phyloP scores from a whole-genome alignment of 148 eudicot genomes.

The Cornus controversa region DNA sequence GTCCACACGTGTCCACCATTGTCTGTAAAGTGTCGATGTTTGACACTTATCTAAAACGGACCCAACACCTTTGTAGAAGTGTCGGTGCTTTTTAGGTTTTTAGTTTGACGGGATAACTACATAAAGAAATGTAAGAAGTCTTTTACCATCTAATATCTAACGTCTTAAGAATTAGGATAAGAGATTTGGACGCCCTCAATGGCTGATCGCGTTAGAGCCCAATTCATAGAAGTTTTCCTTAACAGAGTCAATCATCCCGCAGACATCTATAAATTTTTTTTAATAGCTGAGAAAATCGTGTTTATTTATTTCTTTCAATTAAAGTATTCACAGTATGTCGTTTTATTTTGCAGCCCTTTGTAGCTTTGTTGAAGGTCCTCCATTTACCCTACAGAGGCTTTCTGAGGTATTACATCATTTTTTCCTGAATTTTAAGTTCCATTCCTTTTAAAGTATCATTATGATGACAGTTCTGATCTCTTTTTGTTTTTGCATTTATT shows the following conservation, averaged over 20 bases:
- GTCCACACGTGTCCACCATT: too few species aligned
- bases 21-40: too few species aligned
- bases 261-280: background rate
- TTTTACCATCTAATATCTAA: background rate
- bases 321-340: constrained; percentile 5
- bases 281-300: background rate
- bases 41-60: too few species aligned
- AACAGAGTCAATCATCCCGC: background rate
- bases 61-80: too few species aligned
- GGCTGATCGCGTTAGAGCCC: background rate
- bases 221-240: background rate
- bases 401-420: constrained; percentile 58
- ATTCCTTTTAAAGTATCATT: background rate
- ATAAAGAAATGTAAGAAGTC: background rate
- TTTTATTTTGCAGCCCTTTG: constrained; percentile 59
- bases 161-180: background rate
- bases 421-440: background rate
- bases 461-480: background rate
- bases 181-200: background rate
- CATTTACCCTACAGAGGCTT: constrained; percentile 87
- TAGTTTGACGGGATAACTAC: background rate
- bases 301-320: background rate
- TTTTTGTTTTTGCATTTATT: too few species aligned
- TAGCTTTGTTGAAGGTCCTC: constrained; percentile 81
- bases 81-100: too few species aligned